phyloP scores from a whole-genome alignment of 2,329 filamentous ascomycete species.

The Penicillium sumatraense region DNA sequence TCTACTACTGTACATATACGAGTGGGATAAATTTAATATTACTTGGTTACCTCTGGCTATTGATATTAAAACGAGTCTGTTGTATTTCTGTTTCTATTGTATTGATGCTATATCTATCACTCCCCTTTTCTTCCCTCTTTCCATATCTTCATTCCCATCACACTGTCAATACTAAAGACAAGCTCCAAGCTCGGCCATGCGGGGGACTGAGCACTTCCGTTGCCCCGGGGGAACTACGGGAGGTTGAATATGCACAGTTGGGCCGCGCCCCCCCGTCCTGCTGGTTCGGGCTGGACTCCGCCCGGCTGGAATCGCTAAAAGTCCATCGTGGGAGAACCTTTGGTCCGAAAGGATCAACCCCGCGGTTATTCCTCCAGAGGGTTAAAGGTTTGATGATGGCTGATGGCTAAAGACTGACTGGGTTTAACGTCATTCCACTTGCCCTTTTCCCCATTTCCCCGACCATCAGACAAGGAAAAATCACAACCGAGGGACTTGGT shows the following conservation, averaged over 20 bases:
- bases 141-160: background rate
- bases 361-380: slow-evolving; percentile 1
- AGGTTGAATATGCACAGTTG: slow-evolving; percentile 1
- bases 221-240: slow-evolving; percentile 36
- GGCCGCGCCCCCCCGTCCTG: background rate
- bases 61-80: too few relatives aligned
- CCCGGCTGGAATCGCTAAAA: background rate
- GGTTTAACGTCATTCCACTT: too few relatives aligned
- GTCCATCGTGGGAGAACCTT: background rate
- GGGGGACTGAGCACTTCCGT: slow-evolving; percentile 39
- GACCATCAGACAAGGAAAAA: too few relatives aligned
- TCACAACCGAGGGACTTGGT: background rate
- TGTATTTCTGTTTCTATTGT: too few relatives aligned
- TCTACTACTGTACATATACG: background rate
- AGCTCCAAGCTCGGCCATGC: slow-evolving; percentile 42
- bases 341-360: slow-evolving; percentile 14
- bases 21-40: too few relatives aligned
- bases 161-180: too few relatives aligned
- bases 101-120: too few relatives aligned
- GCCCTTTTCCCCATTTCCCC: background rate
- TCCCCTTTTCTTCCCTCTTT: too few relatives aligned
- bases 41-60: too few relatives aligned
- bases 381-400: background rate
- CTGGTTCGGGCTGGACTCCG: background rate
- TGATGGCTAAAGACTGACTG: background rate